These are phyloP conservation scores for Colletotrichum euphorbiae DNA, from an alignment of 2,329 filamentous ascomycete genomes.

Conservation along the genomic window DNA sequence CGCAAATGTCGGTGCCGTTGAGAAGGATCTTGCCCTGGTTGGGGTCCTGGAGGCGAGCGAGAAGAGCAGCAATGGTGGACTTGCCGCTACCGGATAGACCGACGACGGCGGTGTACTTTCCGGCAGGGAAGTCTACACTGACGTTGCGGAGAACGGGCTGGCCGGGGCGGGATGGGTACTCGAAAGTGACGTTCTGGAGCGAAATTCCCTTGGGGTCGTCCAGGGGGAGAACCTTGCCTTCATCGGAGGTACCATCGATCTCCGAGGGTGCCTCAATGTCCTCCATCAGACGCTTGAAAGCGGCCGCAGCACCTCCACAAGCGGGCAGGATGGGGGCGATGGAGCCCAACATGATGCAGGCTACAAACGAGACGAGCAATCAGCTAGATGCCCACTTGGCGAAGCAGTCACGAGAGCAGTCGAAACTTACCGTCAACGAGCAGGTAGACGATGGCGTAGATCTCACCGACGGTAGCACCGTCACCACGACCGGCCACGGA, in stretches of 20 bases:
- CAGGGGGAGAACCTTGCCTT: slow-evolving; percentile 54
- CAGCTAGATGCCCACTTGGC: slow-evolving; percentile 31
- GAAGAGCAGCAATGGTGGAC: slow-evolving; percentile 54
- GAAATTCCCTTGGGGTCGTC: slow-evolving; percentile 59
- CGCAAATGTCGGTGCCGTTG: slow-evolving; percentile 51
- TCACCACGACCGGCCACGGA: slow-evolving; percentile 45
- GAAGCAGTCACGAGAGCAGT: too few species aligned
- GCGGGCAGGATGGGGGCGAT: slow-evolving; percentile 70
- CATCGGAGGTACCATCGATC: slow-evolving; percentile 52
- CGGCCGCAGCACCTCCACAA: slow-evolving; percentile 64
- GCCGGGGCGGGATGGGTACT: slow-evolving; percentile 51
- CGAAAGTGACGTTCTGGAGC: slow-evolving; percentile 52
- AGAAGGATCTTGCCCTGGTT: slow-evolving; percentile 52
- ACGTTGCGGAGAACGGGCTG: slow-evolving; percentile 51
- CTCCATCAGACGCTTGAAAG: slow-evolving; percentile 64
- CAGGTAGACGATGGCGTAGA: slow-evolving; percentile 67
- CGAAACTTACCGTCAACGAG: slow-evolving; percentile 58
- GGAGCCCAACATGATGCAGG: slow-evolving; percentile 68
- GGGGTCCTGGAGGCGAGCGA: slow-evolving; percentile 60
- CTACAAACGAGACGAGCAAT: slow-evolving; percentile 42
- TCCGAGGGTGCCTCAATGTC: slow-evolving; percentile 63
- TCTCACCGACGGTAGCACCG: slow-evolving; percentile 58
- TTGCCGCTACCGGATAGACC: slow-evolving; percentile 63
- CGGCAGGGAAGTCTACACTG: slow-evolving; percentile 48
- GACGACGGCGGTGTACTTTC: slow-evolving; percentile 61